A percentile compares a stretch with the other conserved stretches of the same genome.
These are phyloP conservation scores for Boletus speciosus DNA, from an alignment of 768 basidiomycete genomes.

Conservation along the genomic window DNA sequence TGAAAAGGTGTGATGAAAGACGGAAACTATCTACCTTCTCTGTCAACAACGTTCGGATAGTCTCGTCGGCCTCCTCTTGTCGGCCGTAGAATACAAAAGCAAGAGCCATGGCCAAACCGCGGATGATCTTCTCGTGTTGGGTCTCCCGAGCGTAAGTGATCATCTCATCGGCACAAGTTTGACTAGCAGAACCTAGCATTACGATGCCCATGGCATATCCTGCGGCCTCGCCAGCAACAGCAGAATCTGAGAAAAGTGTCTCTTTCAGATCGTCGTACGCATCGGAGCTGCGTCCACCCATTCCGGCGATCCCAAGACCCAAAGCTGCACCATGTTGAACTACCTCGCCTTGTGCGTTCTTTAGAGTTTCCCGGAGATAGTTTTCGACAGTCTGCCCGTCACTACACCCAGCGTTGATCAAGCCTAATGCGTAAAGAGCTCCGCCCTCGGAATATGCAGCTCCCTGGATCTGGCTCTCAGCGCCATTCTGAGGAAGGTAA, in stretches of 20 bases:
- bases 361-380: slow-evolving; percentile 79
- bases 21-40: slow-evolving; percentile 68
- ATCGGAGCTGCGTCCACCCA: slow-evolving; percentile 87
- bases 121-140: slow-evolving; percentile 98
- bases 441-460: slow-evolving; percentile 94
- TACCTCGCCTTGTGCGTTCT: slow-evolving; percentile 72
- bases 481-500: slow-evolving; percentile 79
- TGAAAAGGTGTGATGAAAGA: background rate
- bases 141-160: slow-evolving; percentile 94
- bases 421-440: slow-evolving; percentile 89
- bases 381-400: slow-evolving; percentile 61
- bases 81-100: slow-evolving; percentile 91
- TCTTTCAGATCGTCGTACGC: slow-evolving; percentile 91
- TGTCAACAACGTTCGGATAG: slow-evolving; percentile 68
- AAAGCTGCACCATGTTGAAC: slow-evolving; percentile 97
- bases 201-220: slow-evolving; percentile 98
- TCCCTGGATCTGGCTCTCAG: slow-evolving; percentile 72
- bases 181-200: slow-evolving; percentile 92
- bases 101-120: slow-evolving; percentile 88
- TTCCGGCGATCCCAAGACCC: slow-evolving; percentile 92
- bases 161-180: slow-evolving; percentile 87
- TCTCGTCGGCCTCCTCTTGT: slow-evolving; percentile 89
- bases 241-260: slow-evolving; percentile 89
- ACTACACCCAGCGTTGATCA: slow-evolving; percentile 92
- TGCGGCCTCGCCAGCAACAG: slow-evolving; percentile 92